Conservation (phyloP, 139 green algal species). For the Raphidocelis subcapitata region DNA sequence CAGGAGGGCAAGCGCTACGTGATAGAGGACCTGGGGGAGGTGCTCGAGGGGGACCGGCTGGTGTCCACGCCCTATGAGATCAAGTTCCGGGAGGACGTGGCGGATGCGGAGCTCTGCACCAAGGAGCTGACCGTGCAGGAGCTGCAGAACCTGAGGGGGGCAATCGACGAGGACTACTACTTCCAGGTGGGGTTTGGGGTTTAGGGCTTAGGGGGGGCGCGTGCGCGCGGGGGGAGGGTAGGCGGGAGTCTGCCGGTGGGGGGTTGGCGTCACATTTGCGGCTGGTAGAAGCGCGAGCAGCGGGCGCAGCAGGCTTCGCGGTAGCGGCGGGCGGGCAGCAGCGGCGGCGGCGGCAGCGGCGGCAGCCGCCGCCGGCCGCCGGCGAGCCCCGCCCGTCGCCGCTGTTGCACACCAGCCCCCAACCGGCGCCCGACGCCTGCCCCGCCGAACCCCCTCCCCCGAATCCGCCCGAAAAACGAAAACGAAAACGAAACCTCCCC, state of each 20-base stretch:
- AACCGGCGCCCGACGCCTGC: too few relatives aligned
- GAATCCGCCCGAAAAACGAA: too few relatives aligned
- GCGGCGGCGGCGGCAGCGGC: too few relatives aligned
- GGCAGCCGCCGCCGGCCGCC: too few relatives aligned
- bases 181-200: constrained; percentile 74
- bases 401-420: too few relatives aligned
- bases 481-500: too few relatives aligned
- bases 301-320: too few relatives aligned
- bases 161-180: constrained; percentile 94
- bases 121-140: constrained; percentile 74
- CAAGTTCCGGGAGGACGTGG: constrained; percentile 79
- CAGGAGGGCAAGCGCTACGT: constrained; percentile 80
- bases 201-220: not conserved
- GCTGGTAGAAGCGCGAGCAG: not conserved
- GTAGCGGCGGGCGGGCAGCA: too few relatives aligned
- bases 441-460: too few relatives aligned
- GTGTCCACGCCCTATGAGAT: constrained; percentile 88
- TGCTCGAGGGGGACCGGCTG: constrained; percentile 78
- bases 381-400: too few relatives aligned
- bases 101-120: constrained; percentile 82
- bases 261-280: not conserved
- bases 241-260: not conserved
- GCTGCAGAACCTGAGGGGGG: constrained; percentile 76
- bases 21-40: constrained; percentile 82
- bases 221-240: not conserved